phyloP scores from a whole-genome alignment of 2,329 filamentous ascomycete genomes.

The Trichoderma polysporum region DNA sequence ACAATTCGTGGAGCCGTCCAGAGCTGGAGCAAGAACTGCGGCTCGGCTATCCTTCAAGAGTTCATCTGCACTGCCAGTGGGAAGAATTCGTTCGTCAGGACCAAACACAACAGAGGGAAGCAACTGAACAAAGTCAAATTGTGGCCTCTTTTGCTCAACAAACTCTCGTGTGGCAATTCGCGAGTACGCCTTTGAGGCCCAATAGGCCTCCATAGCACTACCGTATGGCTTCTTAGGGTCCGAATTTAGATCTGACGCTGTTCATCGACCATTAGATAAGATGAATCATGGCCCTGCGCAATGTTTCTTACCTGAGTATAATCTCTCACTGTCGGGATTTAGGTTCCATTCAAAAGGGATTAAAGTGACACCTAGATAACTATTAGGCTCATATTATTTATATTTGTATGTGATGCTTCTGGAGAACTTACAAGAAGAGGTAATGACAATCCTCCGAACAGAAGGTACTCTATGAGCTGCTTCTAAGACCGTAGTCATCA shows the following conservation, averaged over 20 bases:
- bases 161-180: constrained; percentile 10
- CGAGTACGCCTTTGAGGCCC: constrained; percentile 22
- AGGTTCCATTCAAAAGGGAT: constrained; percentile 23
- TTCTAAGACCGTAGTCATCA: constrained; percentile 17
- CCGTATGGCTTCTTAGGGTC: not conserved
- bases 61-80: not conserved
- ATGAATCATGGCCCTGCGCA: not conserved
- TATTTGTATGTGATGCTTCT: not conserved
- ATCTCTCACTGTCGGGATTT: constrained; percentile 15
- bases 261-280: not conserved
- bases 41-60: constrained; percentile 15
- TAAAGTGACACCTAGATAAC: constrained; percentile 19
- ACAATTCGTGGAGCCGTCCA: constrained; percentile 14
- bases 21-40: constrained; percentile 16
- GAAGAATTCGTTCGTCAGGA: constrained; percentile 15
- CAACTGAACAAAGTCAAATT: constrained; percentile 22
- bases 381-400: not conserved
- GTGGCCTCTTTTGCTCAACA: constrained; percentile 3
- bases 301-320: constrained; percentile 20
- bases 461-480: constrained; percentile 13
- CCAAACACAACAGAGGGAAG: constrained; percentile 24
- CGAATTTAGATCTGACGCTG: constrained; percentile 1
- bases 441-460: constrained; percentile 24
- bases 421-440: constrained; percentile 21
- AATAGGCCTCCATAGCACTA: constrained; percentile 23